Evolutionary conservation across 2,329 filamentous ascomycete species (phyloP).

Genomic region (Stagonosporopsis rhizophila): DNA sequence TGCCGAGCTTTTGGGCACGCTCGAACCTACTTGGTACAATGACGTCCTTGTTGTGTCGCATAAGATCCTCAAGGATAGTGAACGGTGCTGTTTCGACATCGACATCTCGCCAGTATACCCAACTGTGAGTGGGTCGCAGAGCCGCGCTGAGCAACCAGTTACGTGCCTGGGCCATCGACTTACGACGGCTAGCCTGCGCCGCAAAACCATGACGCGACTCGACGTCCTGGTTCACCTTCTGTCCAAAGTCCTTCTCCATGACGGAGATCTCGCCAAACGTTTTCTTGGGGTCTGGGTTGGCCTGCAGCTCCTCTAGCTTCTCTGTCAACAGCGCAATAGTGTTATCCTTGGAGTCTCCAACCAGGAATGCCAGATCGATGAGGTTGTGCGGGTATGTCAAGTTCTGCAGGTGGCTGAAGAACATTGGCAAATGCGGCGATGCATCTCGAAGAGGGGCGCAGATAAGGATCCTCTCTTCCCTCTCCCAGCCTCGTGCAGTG

Average conservation of each 20-base stretch:
- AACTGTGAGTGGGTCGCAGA: constrained; percentile 91
- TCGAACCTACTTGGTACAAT: constrained; percentile 89
- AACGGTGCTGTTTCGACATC: constrained; percentile 97
- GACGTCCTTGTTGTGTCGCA: constrained; percentile 98
- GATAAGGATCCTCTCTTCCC: constrained; percentile 91
- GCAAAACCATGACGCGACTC: constrained; percentile 98
- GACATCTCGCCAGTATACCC: constrained; percentile 99
- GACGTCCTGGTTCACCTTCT: constrained; percentile 96
- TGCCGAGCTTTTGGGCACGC: background rate
- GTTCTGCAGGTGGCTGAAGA: constrained; percentile 96
- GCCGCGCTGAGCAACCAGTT: constrained; percentile 97
- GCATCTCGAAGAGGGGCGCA: constrained; percentile 95
- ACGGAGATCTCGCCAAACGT: constrained; percentile 96
- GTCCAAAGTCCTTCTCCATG: constrained; percentile 98
- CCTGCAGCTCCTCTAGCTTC: constrained; percentile 80
- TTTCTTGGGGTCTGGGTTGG: constrained; percentile 77
- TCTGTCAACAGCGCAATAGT: constrained; percentile 79
- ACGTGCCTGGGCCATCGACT: constrained; percentile 96
- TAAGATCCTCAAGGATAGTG: constrained; percentile 95
- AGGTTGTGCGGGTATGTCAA: constrained; percentile 97
- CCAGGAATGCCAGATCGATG: constrained; percentile 94
- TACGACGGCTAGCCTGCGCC: constrained; percentile 89
- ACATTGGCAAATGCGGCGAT: constrained; percentile 91
- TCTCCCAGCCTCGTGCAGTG: constrained; percentile 91
- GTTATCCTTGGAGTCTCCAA: constrained; percentile 95